These are phyloP conservation scores for Lactarius indigo DNA, from an alignment of 768 basidiomycete genomes.

Conservation along the genomic window DNA sequence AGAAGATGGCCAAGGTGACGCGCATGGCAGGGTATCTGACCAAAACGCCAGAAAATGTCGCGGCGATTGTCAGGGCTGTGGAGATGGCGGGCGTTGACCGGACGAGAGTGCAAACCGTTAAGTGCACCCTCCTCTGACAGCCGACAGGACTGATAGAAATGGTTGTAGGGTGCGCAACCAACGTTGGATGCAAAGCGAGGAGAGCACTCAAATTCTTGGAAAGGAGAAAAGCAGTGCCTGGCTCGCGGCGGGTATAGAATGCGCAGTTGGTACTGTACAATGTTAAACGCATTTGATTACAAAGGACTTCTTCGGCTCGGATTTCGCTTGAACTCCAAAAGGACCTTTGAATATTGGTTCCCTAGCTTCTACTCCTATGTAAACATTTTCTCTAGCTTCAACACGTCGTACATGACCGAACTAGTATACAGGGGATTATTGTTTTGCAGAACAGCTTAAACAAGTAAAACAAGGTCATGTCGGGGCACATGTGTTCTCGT, in stretches of 20 bases:
- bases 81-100: slow-evolving; percentile 60
- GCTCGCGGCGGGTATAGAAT: slow-evolving; percentile 7
- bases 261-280: not conserved
- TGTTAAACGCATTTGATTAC: not conserved
- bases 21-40: slow-evolving; percentile 86
- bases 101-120: slow-evolving; percentile 57
- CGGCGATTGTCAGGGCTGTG: too few relatives aligned
- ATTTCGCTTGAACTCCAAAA: too few relatives aligned
- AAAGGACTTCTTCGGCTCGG: not conserved
- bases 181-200: slow-evolving; percentile 66
- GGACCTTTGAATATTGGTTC: too few relatives aligned
- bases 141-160: not conserved
- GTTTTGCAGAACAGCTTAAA: too few relatives aligned
- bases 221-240: slow-evolving; percentile 22
- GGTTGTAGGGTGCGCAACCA: slow-evolving; percentile 68
- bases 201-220: slow-evolving; percentile 59
- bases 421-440: too few relatives aligned
- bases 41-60: slow-evolving; percentile 79
- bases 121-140: slow-evolving; percentile 29
- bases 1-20: slow-evolving; percentile 71
- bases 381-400: too few relatives aligned
- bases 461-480: too few relatives aligned
- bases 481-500: too few relatives aligned
- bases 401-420: too few relatives aligned
- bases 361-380: too few relatives aligned